Evolutionary conservation across 306 rosid genomes (phyloP).

Genomic region (Acacia confusa): DNA sequence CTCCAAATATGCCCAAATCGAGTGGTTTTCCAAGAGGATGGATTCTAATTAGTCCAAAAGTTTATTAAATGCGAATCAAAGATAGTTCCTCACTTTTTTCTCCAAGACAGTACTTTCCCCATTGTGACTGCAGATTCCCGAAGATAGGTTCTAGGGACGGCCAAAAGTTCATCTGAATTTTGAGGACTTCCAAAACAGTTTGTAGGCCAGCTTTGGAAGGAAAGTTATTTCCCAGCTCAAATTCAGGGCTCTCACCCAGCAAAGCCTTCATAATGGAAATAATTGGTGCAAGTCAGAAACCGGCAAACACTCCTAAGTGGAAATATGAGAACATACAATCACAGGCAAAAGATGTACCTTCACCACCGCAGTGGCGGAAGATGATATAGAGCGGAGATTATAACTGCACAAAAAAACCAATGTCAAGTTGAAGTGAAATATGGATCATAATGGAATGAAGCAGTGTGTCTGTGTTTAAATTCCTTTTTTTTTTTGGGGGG

Average conservation of each 20-base stretch:
- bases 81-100: constrained; percentile 60
- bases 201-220: constrained; percentile 78
- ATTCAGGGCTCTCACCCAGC: constrained; percentile 68
- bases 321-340: constrained; percentile 4
- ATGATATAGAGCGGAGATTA: constrained; percentile 94
- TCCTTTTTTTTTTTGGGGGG: no score
- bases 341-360: constrained; percentile 57
- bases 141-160: constrained; percentile 57
- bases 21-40: neutral
- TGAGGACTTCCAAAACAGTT: constrained; percentile 76
- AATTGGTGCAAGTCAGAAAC: constrained; percentile 32
- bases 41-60: neutral
- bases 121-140: constrained; percentile 55
- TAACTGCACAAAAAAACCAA: constrained; percentile 62
- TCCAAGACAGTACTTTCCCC: constrained; percentile 40
- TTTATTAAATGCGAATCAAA: constrained; percentile 29
- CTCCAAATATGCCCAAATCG: neutral
- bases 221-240: constrained; percentile 40
- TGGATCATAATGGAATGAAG: constrained; percentile 8
- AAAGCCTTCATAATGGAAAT: constrained; percentile 55
- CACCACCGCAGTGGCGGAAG: constrained; percentile 86
- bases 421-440: constrained; percentile 30
- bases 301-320: constrained; percentile 9
- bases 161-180: constrained; percentile 85
- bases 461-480: neutral